These are phyloP conservation scores for Magnusiomyces sp. DNA, from an alignment of 1,139 yeast genomes.

Conservation along the genomic window DNA sequence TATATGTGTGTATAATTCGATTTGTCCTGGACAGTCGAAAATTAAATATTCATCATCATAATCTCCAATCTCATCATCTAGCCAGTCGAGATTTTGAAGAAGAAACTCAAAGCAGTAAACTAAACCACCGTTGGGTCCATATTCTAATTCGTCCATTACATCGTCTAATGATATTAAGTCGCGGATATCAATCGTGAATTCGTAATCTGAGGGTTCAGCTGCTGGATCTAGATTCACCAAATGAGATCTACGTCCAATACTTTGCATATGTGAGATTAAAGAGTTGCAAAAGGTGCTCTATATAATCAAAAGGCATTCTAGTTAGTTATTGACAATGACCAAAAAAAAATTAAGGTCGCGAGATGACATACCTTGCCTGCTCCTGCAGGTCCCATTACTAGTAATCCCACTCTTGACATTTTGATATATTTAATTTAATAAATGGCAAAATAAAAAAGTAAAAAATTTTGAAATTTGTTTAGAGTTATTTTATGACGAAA, in stretches of 20 bases:
- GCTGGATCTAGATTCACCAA: slow-evolving; percentile 96
- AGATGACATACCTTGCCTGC: slow-evolving; percentile 55
- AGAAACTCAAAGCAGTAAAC: slow-evolving; percentile 86
- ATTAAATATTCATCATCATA: slow-evolving; percentile 87
- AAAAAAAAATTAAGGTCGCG: not conserved
- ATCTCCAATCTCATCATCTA: slow-evolving; percentile 91
- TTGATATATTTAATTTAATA: not conserved
- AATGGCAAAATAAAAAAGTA: not conserved
- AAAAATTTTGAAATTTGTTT: not conserved
- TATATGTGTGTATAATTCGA: slow-evolving; percentile 88
- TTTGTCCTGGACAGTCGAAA: slow-evolving; percentile 97
- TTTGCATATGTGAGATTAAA: slow-evolving; percentile 78
- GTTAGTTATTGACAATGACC: not conserved
- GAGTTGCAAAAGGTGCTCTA: slow-evolving; percentile 71
- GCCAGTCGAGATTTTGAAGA: slow-evolving; percentile 85
- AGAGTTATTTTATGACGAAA: no score
- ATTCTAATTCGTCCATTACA: slow-evolving; percentile 91
- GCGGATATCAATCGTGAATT: slow-evolving; percentile 86
- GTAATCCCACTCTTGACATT: slow-evolving; percentile 94
- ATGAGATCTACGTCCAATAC: slow-evolving; percentile 87
- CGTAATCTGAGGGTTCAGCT: slow-evolving; percentile 86
- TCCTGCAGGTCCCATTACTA: slow-evolving; percentile 96
- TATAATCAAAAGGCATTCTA: not conserved
- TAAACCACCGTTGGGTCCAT: slow-evolving; percentile 95
- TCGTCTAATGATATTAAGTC: slow-evolving; percentile 87